Base-by-base conservation (phyloP, 202 grass and related monocot genomes). In the Panicum hallii region DNA sequence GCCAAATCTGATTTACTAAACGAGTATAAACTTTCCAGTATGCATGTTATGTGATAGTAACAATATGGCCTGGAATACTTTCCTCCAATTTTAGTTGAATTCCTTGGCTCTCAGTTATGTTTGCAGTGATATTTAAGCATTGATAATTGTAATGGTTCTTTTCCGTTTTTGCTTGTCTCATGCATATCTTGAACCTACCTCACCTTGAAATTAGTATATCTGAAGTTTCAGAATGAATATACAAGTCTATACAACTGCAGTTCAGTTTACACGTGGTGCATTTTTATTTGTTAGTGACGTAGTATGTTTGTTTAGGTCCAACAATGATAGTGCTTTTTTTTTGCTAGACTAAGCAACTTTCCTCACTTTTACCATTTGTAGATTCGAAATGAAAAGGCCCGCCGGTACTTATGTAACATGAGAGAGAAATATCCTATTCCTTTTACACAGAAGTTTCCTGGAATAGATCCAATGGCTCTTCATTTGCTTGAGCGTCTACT, bases 301-400 rank as follows among this genome's bases (percentile, higher is more conserved):
- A 58, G 23, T 56, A 57, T 58, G 2, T 58, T 60, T 3, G 17
- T 50, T 49, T 12, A 40, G 30, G 16, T 40, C 30, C 6, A 50
- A n/a, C 60, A n/a, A 16, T 60, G 22, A 26, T 26, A 60, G 9
- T 60, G 9, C 3, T 57, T 22, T 60, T 60, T 60, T 65, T 28
- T 19, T 47, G 28, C 17, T 52, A 4, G 5, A 40, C 32, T 80
- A 80, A 67, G 17, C 32, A 67, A 67, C 15, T 53, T 55, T 42
- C 13, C 13, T 34, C 17, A 14, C 3, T 81, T 67, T 65, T 86
- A 60, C 9, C 68, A 6, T 36, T 65, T 83, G 74, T 72, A 97
- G 94, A 94, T 97, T 84, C 88, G 95, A 86, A 97, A 97, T 86
- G 95, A 97, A 75, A 97, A 97, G 65, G 95, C 92, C 82, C 84